Conservation (phyloP, 2,329 filamentous ascomycete genomes). For the Neonectria sp. region DNA sequence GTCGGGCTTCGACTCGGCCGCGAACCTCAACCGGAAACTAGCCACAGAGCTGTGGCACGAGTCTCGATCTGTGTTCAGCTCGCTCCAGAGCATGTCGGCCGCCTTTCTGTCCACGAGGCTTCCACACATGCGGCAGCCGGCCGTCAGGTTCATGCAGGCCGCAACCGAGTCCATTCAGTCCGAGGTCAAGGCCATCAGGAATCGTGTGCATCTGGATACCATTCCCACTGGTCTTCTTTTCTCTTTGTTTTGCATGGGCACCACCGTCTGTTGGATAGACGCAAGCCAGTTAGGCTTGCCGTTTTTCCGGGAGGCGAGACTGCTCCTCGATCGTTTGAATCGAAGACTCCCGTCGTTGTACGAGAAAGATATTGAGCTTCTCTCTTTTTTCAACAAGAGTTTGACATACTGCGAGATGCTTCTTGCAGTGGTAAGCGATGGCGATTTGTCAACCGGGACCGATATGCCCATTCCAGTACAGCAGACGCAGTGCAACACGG, state of each 20-base stretch:
- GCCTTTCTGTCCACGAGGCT: constrained; percentile 53
- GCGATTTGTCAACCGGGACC: constrained; percentile 20
- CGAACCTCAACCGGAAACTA: constrained; percentile 57
- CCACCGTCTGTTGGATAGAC: constrained; percentile 59
- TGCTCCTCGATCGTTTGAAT: constrained; percentile 47
- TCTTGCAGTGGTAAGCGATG: constrained; percentile 54
- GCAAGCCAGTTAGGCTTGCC: constrained; percentile 51
- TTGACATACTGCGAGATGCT: constrained; percentile 60
- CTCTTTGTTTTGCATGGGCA: constrained; percentile 58
- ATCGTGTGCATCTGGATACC: constrained; percentile 31
- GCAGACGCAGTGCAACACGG: neutral
- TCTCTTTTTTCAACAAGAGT: constrained; percentile 57
- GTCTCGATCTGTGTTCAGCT: constrained; percentile 55
- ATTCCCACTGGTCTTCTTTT: constrained; percentile 55
- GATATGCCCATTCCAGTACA: neutral
- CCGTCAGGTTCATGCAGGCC: constrained; percentile 51
- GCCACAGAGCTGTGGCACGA: constrained; percentile 55
- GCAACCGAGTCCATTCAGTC: constrained; percentile 54
- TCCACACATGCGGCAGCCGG: constrained; percentile 55
- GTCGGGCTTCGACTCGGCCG: constrained; percentile 58
- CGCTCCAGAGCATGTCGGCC: constrained; percentile 59
- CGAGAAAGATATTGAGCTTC: constrained; percentile 46
- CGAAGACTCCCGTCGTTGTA: constrained; percentile 32
- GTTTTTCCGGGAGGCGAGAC: constrained; percentile 50
- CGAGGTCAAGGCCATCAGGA: constrained; percentile 50